Evolutionary conservation across 129 eudicot genomes (phyloP).

Genomic region (Calendula officinalis): DNA sequence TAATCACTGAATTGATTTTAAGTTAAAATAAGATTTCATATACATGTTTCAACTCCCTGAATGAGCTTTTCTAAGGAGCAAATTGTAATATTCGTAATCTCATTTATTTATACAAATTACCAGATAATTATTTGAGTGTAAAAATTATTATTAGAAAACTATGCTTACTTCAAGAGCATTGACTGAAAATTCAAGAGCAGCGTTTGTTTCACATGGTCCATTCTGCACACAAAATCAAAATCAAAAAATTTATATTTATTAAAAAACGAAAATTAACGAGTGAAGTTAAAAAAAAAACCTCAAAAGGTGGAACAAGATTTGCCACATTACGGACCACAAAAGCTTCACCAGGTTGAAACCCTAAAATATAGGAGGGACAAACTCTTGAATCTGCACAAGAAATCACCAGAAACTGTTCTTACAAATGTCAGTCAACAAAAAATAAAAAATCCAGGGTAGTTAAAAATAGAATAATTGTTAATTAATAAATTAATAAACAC

Average conservation of each 20-base stretch:
- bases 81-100: neutral
- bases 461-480: neutral
- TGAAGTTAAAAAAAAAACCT: constrained; percentile 39
- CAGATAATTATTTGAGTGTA: neutral
- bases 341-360: constrained; percentile 97
- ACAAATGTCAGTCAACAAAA: constrained; percentile 37
- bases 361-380: constrained; percentile 80
- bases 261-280: neutral
- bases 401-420: constrained; percentile 83
- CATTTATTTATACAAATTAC: neutral
- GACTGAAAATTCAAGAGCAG: constrained; percentile 91
- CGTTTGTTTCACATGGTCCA: constrained; percentile 88
- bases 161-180: constrained; percentile 71
- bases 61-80: neutral
- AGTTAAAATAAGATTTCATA: neutral
- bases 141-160: constrained; percentile 10
- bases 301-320: constrained; percentile 85
- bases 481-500: constrained; percentile 31
- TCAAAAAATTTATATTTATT: constrained; percentile 3
- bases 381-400: constrained; percentile 98
- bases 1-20: neutral
- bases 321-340: constrained; percentile 83
- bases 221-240: constrained; percentile 48
- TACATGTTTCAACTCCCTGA: constrained; percentile 7
- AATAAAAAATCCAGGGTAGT: neutral